Evolutionary conservation across 1,284 basidiomycete genomes (phyloP).

Genomic region (Cystobasidiaceae sp.): DNA sequence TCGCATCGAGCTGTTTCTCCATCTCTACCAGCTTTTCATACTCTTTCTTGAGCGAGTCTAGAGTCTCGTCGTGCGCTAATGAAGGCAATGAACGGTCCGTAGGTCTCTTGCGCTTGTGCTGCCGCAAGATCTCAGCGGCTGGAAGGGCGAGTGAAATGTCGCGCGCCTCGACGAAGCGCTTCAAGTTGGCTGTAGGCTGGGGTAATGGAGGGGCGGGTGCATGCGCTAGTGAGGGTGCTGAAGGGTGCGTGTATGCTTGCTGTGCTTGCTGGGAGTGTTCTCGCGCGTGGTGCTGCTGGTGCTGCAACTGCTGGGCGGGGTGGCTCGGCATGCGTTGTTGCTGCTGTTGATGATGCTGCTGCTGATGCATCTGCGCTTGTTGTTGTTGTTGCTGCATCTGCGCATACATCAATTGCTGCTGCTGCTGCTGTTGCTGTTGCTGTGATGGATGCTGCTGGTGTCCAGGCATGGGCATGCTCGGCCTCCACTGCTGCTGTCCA

Average conservation of each 20-base stretch:
- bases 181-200: neutral
- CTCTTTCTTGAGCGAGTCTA: slow-evolving; percentile 37
- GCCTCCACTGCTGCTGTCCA: neutral
- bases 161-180: neutral
- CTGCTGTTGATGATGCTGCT: slow-evolving; percentile 5
- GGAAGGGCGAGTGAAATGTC: slow-evolving; percentile 5
- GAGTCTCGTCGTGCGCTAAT: slow-evolving; percentile 8
- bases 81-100: slow-evolving; percentile 23
- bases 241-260: neutral
- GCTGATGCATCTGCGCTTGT: neutral
- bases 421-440: neutral
- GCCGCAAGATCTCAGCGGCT: slow-evolving; percentile 12
- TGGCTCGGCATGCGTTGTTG: neutral
- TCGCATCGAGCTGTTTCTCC: slow-evolving; percentile 92
- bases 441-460: neutral
- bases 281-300: slow-evolving; percentile 2
- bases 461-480: slow-evolving; percentile 6
- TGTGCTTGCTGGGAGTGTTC: no score
- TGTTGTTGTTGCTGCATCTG: slow-evolving; percentile 4
- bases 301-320: neutral
- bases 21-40: slow-evolving; percentile 80
- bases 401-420: neutral
- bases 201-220: neutral
- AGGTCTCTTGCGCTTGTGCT: slow-evolving; percentile 22
- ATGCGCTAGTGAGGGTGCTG: neutral